These are phyloP conservation scores for Collybia sp. DNA, from an alignment of 768 basidiomycete genomes.

Conservation along the genomic window DNA sequence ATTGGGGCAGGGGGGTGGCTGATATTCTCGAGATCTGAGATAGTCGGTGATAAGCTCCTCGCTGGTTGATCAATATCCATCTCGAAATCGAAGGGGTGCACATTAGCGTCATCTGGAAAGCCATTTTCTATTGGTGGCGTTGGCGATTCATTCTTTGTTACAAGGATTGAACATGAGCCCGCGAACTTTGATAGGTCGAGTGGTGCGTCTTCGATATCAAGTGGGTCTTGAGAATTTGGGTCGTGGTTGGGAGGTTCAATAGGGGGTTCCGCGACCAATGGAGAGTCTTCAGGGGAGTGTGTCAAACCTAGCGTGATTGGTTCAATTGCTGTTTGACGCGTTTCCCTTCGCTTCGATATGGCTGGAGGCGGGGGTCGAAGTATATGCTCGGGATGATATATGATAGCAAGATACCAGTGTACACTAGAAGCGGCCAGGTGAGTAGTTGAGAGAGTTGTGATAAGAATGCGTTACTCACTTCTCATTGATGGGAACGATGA, in stretches of 20 bases:
- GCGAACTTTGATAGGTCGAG: no score
- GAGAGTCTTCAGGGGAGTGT: not conserved
- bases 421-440: constrained; percentile 40
- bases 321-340: not conserved
- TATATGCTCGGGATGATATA: constrained; percentile 72
- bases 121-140: no score
- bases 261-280: no score
- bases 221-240: no score
- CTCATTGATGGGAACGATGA: constrained; percentile 97
- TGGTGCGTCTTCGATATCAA: no score
- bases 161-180: no score
- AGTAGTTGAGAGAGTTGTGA: not conserved
- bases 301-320: not conserved
- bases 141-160: no score
- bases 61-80: no score
- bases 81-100: no score
- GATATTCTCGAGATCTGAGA: constrained; percentile 5
- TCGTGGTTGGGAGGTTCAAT: no score
- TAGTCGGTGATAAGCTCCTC: constrained; percentile 1
- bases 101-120: no score
- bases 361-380: constrained; percentile 34
- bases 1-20: not conserved
- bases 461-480: constrained; percentile 47
- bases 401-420: constrained; percentile 97
- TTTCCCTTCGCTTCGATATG: constrained; percentile 8